Conservation (phyloP, 148 eudicot species). For the Suaeda aralocaspica region DNA sequence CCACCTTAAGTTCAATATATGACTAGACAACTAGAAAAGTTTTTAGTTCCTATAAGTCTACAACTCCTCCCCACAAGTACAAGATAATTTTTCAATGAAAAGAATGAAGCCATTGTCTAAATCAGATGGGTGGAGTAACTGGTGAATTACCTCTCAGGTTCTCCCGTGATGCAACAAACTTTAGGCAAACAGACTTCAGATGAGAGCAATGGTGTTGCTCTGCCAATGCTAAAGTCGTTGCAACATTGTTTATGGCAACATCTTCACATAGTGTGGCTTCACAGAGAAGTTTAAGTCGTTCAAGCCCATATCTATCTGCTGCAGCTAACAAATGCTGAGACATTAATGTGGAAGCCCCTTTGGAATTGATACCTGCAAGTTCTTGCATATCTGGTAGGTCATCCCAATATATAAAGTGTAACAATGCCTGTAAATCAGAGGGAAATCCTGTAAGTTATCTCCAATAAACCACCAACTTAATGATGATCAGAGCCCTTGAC, state of each 20-base stretch:
- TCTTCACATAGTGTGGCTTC: conserved; percentile 81
- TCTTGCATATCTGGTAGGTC: conserved; percentile 79
- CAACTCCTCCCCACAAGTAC: too few relatives aligned
- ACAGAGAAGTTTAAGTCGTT: conserved; percentile 73
- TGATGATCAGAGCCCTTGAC: conserved; percentile 4
- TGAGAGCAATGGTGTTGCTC: conserved; percentile 93
- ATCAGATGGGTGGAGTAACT: neutral
- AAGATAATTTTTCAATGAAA: too few relatives aligned
- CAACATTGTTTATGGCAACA: conserved; percentile 83
- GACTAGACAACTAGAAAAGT: too few relatives aligned
- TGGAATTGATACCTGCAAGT: conserved; percentile 68
- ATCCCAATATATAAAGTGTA: conserved; percentile 91
- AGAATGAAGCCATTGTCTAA: neutral
- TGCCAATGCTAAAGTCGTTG: conserved; percentile 90
- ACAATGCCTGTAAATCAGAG: conserved; percentile 57
- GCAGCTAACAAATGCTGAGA: conserved; percentile 97
- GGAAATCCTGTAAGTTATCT: conserved; percentile 8
- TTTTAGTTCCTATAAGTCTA: too few relatives aligned
- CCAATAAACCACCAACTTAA: neutral
- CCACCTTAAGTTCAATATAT: neutral
- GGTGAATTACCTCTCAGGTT: conserved; percentile 72
- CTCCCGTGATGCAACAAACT: conserved; percentile 80
- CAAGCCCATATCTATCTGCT: conserved; percentile 84
- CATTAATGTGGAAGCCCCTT: conserved; percentile 74
- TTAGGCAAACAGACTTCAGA: conserved; percentile 79